These are phyloP conservation scores for Nakaseomyces sp. DNA, from an alignment of 1,139 yeast species.

Conservation along the genomic window DNA sequence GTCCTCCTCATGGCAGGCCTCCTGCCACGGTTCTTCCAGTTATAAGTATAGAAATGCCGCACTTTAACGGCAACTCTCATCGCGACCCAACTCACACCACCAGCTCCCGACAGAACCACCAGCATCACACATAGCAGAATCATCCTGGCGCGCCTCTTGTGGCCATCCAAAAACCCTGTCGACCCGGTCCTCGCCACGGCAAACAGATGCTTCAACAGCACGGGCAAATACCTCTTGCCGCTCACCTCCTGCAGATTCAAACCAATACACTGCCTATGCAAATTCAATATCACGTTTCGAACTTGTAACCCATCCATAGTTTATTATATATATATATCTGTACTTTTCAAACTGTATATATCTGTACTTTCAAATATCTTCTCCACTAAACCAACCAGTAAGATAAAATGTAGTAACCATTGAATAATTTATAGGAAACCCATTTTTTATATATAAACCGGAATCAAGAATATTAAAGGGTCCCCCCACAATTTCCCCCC, in stretches of 20 bases:
- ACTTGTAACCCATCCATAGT: constrained; percentile 2
- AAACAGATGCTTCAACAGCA: constrained; percentile 2
- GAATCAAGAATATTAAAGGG: too few species aligned
- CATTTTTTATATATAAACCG: too few species aligned
- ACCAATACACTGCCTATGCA: constrained; percentile 4
- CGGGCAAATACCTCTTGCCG: constrained; percentile 2
- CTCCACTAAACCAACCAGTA: too few species aligned
- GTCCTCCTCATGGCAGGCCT: constrained; percentile 18
- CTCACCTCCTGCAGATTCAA: constrained; percentile 1
- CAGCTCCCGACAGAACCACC: neutral
- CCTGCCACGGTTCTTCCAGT: constrained; percentile 7
- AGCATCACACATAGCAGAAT: neutral
- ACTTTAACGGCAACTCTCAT: constrained; percentile 7
- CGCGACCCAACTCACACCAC: constrained; percentile 2
- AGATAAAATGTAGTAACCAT: too few species aligned
- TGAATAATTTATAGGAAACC: too few species aligned
- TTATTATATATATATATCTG: neutral
- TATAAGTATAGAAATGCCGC: constrained; percentile 5
- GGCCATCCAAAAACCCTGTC: constrained; percentile 3
- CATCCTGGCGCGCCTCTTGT: constrained; percentile 4
- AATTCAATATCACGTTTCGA: neutral
- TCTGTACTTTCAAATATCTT: too few species aligned
- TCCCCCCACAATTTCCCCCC: too few species aligned
- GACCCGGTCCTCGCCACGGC: constrained; percentile 2
- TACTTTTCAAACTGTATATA: too few species aligned